Conservation (phyloP, 495 filamentous ascomycete genomes). For the Wilcoxina mikolae region DNA sequence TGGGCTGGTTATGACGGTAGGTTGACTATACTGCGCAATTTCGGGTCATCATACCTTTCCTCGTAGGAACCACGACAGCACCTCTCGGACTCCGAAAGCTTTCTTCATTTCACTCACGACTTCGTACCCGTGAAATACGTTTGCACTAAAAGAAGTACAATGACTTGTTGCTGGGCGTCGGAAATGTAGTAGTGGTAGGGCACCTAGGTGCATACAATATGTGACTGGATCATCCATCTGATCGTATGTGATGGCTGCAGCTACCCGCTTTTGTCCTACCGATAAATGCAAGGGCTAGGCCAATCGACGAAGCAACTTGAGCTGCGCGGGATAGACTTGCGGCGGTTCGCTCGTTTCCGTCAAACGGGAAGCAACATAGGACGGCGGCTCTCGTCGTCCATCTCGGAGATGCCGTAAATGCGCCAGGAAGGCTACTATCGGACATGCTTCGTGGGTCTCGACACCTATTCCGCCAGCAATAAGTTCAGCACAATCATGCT, state of each 20-base stretch:
- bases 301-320: not conserved
- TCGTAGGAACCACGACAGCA: conserved; percentile 3
- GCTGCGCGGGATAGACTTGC: not conserved
- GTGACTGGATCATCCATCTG: not conserved
- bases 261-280: not conserved
- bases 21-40: not conserved
- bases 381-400: not conserved
- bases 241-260: conserved; percentile 1
- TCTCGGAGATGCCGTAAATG: not conserved
- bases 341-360: not conserved
- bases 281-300: not conserved
- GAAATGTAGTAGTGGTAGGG: not conserved
- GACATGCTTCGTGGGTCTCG: not conserved
- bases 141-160: too few relatives aligned
- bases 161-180: not conserved
- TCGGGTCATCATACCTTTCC: not conserved
- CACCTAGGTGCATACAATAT: not conserved
- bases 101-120: not conserved
- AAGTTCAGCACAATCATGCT: too few relatives aligned
- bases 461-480: too few relatives aligned
- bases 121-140: not conserved
- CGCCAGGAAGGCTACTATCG: not conserved
- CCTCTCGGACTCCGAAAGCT: not conserved
- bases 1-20: not conserved
- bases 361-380: not conserved